Base-by-base conservation (phyloP, 768 basidiomycete species). In the Pholiota conissans region DNA sequence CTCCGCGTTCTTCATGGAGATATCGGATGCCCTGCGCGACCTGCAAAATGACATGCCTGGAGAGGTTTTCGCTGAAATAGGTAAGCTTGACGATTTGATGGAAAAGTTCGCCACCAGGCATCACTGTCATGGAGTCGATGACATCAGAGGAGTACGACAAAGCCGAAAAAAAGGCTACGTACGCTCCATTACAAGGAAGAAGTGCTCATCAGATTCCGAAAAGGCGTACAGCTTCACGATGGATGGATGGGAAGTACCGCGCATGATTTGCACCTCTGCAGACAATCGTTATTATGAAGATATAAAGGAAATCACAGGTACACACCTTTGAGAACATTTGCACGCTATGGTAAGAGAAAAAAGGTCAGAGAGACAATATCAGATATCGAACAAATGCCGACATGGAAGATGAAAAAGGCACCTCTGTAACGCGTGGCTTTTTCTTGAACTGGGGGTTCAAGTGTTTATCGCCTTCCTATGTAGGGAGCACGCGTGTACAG, bases 71-170 rank as follows among this genome's bases (percentile, higher is more conserved):
- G 71, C 91, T 93, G 71, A 99, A 99, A 74, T 98, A 99, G 3
- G 97, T 99, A 60, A 98, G 84, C 71, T 97, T 98, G 74, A 99
- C 97, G 69, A 98, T 98, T 71, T 97, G 95, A 69, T 98, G 95
- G 79, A 99, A 99, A 2, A 99, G 80, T 72, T 99, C 97, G 59
- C 97, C 97, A 57, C 97, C 97, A 69, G 90, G 91, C 94, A 98
- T 91, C 46, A 98, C 93, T 96, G 60, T 47, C 34, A 53, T 52
- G 22, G 40, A 32, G 46, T 59, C 62, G 59, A 62, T 66, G 24
- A 67, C 60, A 52, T 51, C 52, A 47, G 52, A 46, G 52, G 8
- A 26, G 39, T 32, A 29, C 34, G 20, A 5, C 26, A 39, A 27
- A 32, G 24, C 10, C 26, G 49, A 52, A 30, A 13, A 30, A 61